Conservation (phyloP, 2,329 filamentous ascomycete species). For the Venturia effusa region DNA sequence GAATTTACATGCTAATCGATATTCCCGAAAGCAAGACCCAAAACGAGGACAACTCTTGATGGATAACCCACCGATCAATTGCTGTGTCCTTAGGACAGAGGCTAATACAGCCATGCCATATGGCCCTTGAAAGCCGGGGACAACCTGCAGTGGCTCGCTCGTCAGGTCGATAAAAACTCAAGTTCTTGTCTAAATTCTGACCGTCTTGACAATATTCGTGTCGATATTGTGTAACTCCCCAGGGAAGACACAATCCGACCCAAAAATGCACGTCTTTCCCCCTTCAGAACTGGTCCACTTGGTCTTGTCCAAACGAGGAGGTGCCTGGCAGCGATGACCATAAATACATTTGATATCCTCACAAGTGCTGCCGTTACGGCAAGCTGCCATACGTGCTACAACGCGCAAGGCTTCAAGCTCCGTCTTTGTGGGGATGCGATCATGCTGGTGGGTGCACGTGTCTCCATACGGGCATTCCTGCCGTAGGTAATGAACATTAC, state of each 20-base stretch:
- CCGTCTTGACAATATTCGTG: conserved; percentile 1
- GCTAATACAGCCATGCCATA: too few relatives aligned
- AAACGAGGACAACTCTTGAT: not conserved
- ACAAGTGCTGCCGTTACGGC: conserved; percentile 46
- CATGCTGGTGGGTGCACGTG: conserved; percentile 44
- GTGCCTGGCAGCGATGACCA: conserved; percentile 50
- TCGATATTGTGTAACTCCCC: conserved; percentile 36
- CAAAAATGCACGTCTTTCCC: conserved; percentile 46
- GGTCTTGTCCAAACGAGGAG: conserved; percentile 19
- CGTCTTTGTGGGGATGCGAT: conserved; percentile 40
- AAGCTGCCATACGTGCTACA: conserved; percentile 53
- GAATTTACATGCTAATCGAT: not conserved
- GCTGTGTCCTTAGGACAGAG: not conserved
- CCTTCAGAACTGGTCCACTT: conserved; percentile 33
- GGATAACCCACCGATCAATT: not conserved
- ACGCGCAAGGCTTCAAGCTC: conserved; percentile 45
- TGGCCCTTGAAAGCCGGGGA: not conserved
- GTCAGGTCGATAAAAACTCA: not conserved
- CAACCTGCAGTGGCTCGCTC: not conserved
- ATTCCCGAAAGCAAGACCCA: not conserved
- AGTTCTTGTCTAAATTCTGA: not conserved
- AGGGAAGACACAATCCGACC: conserved; percentile 47
- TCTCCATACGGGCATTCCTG: conserved; percentile 45
- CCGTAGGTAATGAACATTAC: conserved; percentile 51
- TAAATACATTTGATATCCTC: conserved; percentile 52